Evolutionary conservation across 208 protist species (phyloP).

Genomic region (Trypanosoma caninum): DNA sequence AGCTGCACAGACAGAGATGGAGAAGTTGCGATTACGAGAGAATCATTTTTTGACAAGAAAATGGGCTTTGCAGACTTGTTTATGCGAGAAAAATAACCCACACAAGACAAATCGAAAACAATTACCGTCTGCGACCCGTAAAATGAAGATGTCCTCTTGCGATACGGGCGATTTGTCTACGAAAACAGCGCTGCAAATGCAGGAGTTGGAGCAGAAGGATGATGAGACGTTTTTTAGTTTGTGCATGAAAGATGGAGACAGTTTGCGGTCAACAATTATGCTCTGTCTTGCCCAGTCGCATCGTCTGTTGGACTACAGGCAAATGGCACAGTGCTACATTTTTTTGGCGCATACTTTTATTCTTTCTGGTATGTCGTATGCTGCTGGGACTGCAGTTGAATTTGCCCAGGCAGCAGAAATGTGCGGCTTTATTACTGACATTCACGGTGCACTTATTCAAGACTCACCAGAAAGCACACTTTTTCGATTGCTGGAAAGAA

Average conservation of each 20-base stretch:
- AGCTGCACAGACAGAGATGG: background rate
- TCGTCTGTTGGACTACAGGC: slow-evolving; percentile 20
- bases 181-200: too few species aligned
- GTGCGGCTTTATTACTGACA: slow-evolving; percentile 20
- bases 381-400: slow-evolving; percentile 31
- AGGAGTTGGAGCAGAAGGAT: background rate
- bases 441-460: slow-evolving; percentile 8
- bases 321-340: slow-evolving; percentile 21
- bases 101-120: slow-evolving; percentile 1
- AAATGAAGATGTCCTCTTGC: background rate
- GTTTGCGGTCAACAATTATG: slow-evolving; percentile 1
- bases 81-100: background rate
- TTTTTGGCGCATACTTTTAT: slow-evolving; percentile 17
- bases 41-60: slow-evolving; percentile 9
- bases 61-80: slow-evolving; percentile 3
- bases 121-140: background rate
- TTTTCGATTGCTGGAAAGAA: slow-evolving; percentile 14
- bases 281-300: background rate
- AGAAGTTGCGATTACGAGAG: background rate
- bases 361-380: slow-evolving; percentile 7
- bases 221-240: slow-evolving; percentile 7
- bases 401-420: slow-evolving; percentile 34
- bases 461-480: slow-evolving; percentile 17
- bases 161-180: too few species aligned
- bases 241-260: slow-evolving; percentile 16